Base-by-base conservation (phyloP, 768 basidiomycete species). In the Tylopilus sp. region DNA sequence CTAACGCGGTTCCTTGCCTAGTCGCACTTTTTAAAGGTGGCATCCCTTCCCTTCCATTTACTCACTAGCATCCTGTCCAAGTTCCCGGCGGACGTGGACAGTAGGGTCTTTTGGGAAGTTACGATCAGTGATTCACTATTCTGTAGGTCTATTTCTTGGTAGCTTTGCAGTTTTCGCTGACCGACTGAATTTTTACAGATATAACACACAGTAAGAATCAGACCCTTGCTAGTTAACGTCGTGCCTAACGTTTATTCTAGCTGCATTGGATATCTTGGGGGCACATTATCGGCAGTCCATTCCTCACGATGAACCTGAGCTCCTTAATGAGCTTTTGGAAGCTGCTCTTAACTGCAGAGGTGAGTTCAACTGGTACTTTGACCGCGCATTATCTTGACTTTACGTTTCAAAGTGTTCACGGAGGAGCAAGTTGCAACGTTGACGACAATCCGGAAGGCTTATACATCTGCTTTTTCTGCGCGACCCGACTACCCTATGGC, bases 1-100 rank as follows among this genome's bases (percentile, higher is more conserved):
- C 38, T 73, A n/a, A 67, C 45, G 17, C 11, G 24, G 42, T 30
- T 53, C 48, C 4, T 51, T 45, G 33, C 54, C 19, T 2, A 92
- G 88, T 85, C 88, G 17, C 91, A 90, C 65, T 93, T 92, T 75
- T 74, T 93, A 61, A 93, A 93, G 73, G 87, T 87, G 25, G 85
- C 89, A 3, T 85, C 81, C 3, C 76, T 93, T 40, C 91, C 91
- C 1, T 92, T 88, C 74, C 82, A 91, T 65, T 82, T 79, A n/a
- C 76, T 93, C 41, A 77, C 84, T 54, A 86, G 86, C 54, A 77
- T 90, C 48, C 64, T 92, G 54, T 80, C 78, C 59, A 92, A 91
- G 70, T 89, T 92, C 71, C 91, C 90, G 1, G 72, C 78, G 24
- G 88, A 91, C 58, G 74, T 81, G 22, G 88, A 91, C 56, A 87